Evolutionary conservation across 1,284 basidiomycete species (phyloP).

Genomic region (Cutaneotrichosporon sp.): DNA sequence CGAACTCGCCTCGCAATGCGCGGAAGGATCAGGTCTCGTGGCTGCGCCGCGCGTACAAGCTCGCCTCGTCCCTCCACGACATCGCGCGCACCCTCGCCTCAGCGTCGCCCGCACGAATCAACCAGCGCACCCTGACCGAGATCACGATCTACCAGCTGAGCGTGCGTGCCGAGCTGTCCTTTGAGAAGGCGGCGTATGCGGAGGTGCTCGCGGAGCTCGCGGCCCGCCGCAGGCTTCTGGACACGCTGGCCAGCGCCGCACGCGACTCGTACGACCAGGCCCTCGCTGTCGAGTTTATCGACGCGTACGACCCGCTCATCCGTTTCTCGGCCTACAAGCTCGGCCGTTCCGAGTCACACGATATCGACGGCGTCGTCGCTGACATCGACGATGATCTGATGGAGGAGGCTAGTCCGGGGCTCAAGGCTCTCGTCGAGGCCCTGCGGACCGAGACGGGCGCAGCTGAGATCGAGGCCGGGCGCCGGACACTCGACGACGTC

Average conservation of each 20-base stretch:
- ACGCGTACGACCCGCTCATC: slow-evolving; percentile 85
- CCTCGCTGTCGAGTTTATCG: slow-evolving; percentile 74
- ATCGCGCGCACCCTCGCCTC: slow-evolving; percentile 60
- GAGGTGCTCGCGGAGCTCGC: slow-evolving; percentile 72
- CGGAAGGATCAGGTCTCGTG: slow-evolving; percentile 51
- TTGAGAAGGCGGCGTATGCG: slow-evolving; percentile 63
- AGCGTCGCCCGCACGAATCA: slow-evolving; percentile 13
- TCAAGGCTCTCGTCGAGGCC: slow-evolving; percentile 27
- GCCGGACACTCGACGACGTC: slow-evolving; percentile 59
- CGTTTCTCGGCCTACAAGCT: slow-evolving; percentile 88
- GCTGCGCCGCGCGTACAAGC: slow-evolving; percentile 77
- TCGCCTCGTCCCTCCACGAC: slow-evolving; percentile 71
- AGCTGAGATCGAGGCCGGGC: slow-evolving; percentile 51
- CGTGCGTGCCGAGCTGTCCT: slow-evolving; percentile 47
- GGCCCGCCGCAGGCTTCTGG: slow-evolving; percentile 65
- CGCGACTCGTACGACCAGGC: slow-evolving; percentile 76
- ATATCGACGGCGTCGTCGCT: slow-evolving; percentile 72
- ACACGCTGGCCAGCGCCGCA: slow-evolving; percentile 59
- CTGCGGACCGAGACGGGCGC: slow-evolving; percentile 47
- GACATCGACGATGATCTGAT: slow-evolving; percentile 63
- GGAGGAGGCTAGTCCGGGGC: slow-evolving; percentile 49
- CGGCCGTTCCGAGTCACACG: slow-evolving; percentile 62
- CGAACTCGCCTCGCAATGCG: slow-evolving; percentile 17
- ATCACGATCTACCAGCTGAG: slow-evolving; percentile 48
- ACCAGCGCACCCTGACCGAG: slow-evolving; percentile 41